phyloP scores from a whole-genome alignment of 306 rosid species.

The Cucumis hystrix region DNA sequence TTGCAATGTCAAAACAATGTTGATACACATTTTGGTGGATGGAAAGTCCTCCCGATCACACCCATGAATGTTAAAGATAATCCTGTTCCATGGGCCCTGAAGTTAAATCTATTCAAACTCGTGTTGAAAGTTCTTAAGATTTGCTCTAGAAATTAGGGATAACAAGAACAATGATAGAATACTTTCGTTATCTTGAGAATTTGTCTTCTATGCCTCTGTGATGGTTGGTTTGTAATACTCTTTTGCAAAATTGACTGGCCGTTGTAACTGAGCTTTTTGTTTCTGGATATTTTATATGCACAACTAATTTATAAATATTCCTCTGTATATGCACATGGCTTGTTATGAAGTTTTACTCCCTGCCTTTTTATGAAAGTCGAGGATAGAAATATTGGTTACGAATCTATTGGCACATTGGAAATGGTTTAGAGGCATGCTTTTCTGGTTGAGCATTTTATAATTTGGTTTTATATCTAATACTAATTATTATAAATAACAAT shows the following conservation, averaged over 20 bases:
- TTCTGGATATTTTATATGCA: background rate
- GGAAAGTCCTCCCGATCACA: background rate
- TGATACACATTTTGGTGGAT: background rate
- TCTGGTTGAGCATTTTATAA: background rate
- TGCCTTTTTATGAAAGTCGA: background rate
- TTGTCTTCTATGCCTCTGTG: background rate
- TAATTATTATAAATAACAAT: too few relatives aligned
- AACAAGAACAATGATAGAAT: background rate
- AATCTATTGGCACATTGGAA: background rate
- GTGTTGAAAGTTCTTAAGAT: background rate
- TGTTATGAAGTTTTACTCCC: background rate
- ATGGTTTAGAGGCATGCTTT: background rate
- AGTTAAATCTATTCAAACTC: background rate
- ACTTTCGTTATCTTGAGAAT: background rate
- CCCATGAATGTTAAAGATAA: background rate
- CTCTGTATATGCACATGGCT: background rate
- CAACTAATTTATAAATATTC: background rate
- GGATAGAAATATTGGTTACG: background rate
- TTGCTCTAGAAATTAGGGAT: background rate
- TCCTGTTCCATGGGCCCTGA: background rate
- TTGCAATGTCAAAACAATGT: background rate
- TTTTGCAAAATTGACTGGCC: background rate
- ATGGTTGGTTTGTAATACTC: background rate
- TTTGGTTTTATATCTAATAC: background rate
- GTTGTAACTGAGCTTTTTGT: background rate